These are phyloP conservation scores for Diphasiastrum complanatum DNA, from an alignment of 83 land plant genomes.

Conservation along the genomic window DNA sequence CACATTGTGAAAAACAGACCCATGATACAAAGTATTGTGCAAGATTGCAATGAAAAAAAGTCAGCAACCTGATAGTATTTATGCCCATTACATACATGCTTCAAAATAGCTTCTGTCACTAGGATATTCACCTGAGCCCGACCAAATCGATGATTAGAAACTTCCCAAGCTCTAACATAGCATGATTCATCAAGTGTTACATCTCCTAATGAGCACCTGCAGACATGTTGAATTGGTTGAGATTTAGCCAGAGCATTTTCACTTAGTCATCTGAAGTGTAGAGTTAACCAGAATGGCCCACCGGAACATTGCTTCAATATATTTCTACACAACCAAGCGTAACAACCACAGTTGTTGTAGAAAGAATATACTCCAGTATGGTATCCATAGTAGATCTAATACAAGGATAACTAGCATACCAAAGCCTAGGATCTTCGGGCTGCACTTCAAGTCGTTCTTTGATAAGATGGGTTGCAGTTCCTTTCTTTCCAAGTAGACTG, in stretches of 20 bases:
- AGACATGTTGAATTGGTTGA: background rate
- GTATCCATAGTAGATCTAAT: background rate
- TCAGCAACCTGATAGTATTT: too few species aligned
- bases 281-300: too few species aligned
- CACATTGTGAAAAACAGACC: too few species aligned
- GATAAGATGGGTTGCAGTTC: constrained; percentile 80
- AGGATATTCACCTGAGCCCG: constrained; percentile 62
- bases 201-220: constrained; percentile 93
- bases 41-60: too few species aligned
- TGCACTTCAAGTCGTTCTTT: constrained; percentile 47
- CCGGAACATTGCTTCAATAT: too few species aligned
- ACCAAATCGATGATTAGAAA: constrained; percentile 69
- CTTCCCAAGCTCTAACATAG: constrained; percentile 79
- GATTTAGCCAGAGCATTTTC: background rate
- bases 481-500: constrained; percentile 76
- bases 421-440: constrained; percentile 83
- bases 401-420: constrained; percentile 41
- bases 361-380: too few species aligned
- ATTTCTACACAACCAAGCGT: too few species aligned
- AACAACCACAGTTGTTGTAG: too few species aligned
- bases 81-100: too few species aligned
- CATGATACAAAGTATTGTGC: too few species aligned
- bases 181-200: constrained; percentile 67
- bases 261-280: constrained; percentile 3
- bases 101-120: too few species aligned